Conservation (phyloP, 73 alveolate genomes). For the Breviolum minutum region DNA sequence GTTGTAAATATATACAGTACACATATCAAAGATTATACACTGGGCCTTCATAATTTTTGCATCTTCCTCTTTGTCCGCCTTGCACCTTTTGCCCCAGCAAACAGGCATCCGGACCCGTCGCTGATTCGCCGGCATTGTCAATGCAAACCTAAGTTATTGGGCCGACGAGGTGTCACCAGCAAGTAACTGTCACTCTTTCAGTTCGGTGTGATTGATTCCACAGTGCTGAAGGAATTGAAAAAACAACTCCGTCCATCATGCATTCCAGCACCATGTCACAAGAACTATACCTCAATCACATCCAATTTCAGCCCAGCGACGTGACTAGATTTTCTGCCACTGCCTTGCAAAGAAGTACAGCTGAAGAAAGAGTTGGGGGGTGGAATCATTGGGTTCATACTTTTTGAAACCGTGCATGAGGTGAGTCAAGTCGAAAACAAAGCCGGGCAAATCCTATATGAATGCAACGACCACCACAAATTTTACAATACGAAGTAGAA, state of each 20-base stretch:
- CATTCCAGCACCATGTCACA: not conserved
- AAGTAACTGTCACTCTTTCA: no score
- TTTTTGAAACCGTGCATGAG: no score
- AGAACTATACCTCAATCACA: not conserved
- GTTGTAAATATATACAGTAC: no score
- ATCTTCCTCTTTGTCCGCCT: not conserved
- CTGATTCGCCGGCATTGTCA: slow-evolving; percentile 48
- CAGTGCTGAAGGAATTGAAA: not conserved
- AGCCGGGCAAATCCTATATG: no score
- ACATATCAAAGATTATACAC: no score
- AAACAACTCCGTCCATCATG: not conserved
- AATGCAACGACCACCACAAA: no score
- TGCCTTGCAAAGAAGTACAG: not conserved
- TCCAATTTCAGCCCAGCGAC: not conserved
- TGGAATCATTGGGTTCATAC: not conserved
- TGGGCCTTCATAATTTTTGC: no score
- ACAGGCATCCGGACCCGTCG: slow-evolving; percentile 6
- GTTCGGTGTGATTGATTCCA: no score
- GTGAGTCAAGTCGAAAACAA: no score
- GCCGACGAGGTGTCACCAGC: no score
- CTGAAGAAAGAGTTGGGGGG: not conserved
- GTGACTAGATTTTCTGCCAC: slow-evolving; percentile 73
- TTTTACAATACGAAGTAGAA: no score
- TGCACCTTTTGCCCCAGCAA: not conserved
- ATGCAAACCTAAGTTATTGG: not conserved